Percentiles rank a stretch among this genome's conserved stretches.
phyloP scores from a whole-genome alignment of 495 filamentous ascomycete species.

The Hypoxylon lenormandii region DNA sequence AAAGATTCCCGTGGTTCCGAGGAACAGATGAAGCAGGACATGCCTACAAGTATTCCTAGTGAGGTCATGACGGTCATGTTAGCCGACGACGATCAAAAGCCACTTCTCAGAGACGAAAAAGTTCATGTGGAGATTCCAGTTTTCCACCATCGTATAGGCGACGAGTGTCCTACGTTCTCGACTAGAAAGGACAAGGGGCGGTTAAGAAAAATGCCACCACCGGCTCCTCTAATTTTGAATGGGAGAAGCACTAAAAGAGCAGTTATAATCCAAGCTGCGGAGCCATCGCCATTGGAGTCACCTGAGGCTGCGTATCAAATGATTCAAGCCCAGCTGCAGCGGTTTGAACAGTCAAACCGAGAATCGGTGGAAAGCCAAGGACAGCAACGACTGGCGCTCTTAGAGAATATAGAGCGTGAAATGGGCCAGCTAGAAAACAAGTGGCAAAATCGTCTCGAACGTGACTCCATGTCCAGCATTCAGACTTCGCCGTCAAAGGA shows the following conservation, averaged over 20 bases:
- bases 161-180: constrained; percentile 66
- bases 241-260: constrained; percentile 47
- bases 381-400: constrained; percentile 55
- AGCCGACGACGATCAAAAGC: constrained; percentile 21
- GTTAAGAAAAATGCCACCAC: constrained; percentile 60
- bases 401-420: constrained; percentile 66
- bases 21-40: constrained; percentile 14
- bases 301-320: constrained; percentile 61
- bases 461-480: constrained; percentile 63
- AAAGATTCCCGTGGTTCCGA: constrained; percentile 32
- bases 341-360: constrained; percentile 54
- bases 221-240: constrained; percentile 61
- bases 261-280: constrained; percentile 53
- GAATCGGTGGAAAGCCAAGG: constrained; percentile 50
- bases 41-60: constrained; percentile 5
- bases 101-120: constrained; percentile 10
- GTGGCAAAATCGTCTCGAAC: constrained; percentile 62
- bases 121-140: constrained; percentile 3
- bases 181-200: constrained; percentile 55
- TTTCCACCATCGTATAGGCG: constrained; percentile 67
- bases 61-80: constrained; percentile 55
- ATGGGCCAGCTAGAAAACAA: constrained; percentile 64
- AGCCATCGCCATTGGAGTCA: constrained; percentile 64
- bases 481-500: constrained; percentile 49
- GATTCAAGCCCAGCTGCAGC: constrained; percentile 64